Base-by-base conservation (phyloP, 495 filamentous ascomycete genomes). In the Lindgomyces ingoldianus region DNA sequence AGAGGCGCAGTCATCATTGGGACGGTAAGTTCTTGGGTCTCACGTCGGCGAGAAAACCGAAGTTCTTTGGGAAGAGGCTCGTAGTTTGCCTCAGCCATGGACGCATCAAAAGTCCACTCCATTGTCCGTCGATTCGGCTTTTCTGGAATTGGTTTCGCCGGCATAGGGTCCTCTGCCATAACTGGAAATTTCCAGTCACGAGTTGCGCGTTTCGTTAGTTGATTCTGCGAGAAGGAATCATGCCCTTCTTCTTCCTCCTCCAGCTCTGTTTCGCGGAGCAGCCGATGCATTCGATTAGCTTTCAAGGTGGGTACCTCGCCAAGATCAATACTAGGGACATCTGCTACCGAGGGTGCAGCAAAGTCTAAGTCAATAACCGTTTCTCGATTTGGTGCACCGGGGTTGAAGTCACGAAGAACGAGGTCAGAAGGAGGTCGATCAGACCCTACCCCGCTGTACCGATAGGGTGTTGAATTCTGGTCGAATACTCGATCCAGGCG, bases 291-390 rank as follows among this genome's bases (percentile, higher is more conserved):
- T 10, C 69, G 72, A 56, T 69, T 70, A 9, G 84, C 81, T 65
- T 76, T 83, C 69, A 87, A 77, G 8, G 86, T 88, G 0, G 68
- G 56, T 3, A 73, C 60, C 29, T 73, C 70, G 6, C 55, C 62
- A 8, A 72, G 54, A 42, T 72, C 70, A 29, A 73, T 57, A 49
- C 60, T 70, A 25, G 82, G 80, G 72, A 87, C 78, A 63, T 86
- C 84, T 18, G 77, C 78, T 53, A 80, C 74, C n/a, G 79, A 68
- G 22, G 76, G 80, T 1, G 73, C 78, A 48, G 85, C 85, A 12
- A 85, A 77, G 59, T 88, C 86, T 6, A 77, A 68, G 57, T 75
- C 73, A 39, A 76, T 75, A 45, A 78, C 59, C 18, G 74, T 77
- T 41, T 73, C 71, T 30, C 76, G 72, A 24, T 72, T 72, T n/a